Base-by-base conservation (phyloP, 2,329 filamentous ascomycete genomes). In the Didymella arachidicola region DNA sequence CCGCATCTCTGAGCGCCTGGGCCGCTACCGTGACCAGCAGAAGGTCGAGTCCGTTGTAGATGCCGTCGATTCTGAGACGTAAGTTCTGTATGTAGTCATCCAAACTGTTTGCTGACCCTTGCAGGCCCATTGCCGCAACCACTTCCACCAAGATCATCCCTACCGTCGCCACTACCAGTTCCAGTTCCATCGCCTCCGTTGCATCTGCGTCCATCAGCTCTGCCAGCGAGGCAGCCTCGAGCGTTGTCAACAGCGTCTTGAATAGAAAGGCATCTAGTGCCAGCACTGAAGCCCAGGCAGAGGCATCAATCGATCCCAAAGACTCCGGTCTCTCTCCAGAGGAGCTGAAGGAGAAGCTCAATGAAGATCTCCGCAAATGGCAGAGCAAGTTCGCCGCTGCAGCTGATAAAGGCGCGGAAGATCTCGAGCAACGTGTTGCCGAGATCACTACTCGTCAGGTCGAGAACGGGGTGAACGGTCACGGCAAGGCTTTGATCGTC, bases 1-100 rank as follows among this genome's bases (percentile, higher is more conserved):
- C 56, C 92, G 93, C 69, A 98, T 99, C 70, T 91, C 92, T 12
- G 90, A 97, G 79, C 88, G 93, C 44, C 84, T 99, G 11, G 93
- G 93, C 39, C 84, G 90, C 46, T 91, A 93, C 77, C 88, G 83
- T 64, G 83, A 85, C 67, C 86, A 86, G 19, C 86, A 86, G 72
- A 87, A 86, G 66, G 67, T 89, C 22, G 83, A 87, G 65, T 83
- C 85, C 34, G 84, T 81, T 18, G 79, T 86, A 41, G 83, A 87
- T 46, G 82, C 86, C 42, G 76, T 82, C 51, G 83, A 86, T 14
- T 67, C 66, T 16, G 61, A 74, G 47, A 63, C 63, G 64, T 72
- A 63, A 67, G 72, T 60, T 14, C 2, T 12, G 19, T 19, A 27
- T n/a, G 19, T 16, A n/a, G 1, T n/a, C 6, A 12, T 19, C 7